A percentile compares a stretch with the other conserved stretches of the same genome.
Conservation (phyloP, 1,139 yeast genomes). For the Kluyveromyces marxianus region DNA sequence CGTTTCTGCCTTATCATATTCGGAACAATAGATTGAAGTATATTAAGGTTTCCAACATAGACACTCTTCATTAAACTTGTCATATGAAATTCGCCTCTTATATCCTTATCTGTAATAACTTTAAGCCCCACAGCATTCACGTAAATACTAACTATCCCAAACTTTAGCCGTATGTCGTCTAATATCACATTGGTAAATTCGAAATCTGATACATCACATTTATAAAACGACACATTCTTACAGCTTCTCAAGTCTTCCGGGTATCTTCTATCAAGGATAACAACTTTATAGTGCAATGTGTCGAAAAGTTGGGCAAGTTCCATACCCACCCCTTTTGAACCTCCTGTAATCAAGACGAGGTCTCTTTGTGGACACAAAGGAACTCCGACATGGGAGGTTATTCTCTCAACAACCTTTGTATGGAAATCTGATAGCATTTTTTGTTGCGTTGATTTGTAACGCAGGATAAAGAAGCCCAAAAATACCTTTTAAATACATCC, state of each 20-base stretch:
- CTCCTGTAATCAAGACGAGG: slow-evolving; percentile 76
- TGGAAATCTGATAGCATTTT: neutral
- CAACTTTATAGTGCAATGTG: slow-evolving; percentile 40
- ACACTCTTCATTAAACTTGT: neutral
- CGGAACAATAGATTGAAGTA: slow-evolving; percentile 65
- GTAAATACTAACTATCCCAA: slow-evolving; percentile 16
- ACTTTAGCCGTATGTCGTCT: neutral
- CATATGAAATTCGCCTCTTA: slow-evolving; percentile 35
- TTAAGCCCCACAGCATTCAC: slow-evolving; percentile 51
- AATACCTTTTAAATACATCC: too few species aligned
- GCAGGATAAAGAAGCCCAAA: too few species aligned
- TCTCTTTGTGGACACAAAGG: slow-evolving; percentile 32
- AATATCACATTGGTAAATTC: neutral
- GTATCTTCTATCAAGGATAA: slow-evolving; percentile 47
- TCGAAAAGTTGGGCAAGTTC: slow-evolving; percentile 47
- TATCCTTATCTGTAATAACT: slow-evolving; percentile 56
- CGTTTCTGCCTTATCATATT: slow-evolving; percentile 54
- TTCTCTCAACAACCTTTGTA: neutral
- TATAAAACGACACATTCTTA: neutral
- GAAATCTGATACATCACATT: neutral
- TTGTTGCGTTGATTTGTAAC: too few species aligned
- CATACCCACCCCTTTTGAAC: slow-evolving; percentile 65
- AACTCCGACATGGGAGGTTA: slow-evolving; percentile 1
- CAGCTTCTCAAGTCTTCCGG: neutral
- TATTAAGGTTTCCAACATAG: slow-evolving; percentile 14